Base-by-base conservation (phyloP, 2,329 filamentous ascomycete genomes). In the Colletotrichum chlorophyti region DNA sequence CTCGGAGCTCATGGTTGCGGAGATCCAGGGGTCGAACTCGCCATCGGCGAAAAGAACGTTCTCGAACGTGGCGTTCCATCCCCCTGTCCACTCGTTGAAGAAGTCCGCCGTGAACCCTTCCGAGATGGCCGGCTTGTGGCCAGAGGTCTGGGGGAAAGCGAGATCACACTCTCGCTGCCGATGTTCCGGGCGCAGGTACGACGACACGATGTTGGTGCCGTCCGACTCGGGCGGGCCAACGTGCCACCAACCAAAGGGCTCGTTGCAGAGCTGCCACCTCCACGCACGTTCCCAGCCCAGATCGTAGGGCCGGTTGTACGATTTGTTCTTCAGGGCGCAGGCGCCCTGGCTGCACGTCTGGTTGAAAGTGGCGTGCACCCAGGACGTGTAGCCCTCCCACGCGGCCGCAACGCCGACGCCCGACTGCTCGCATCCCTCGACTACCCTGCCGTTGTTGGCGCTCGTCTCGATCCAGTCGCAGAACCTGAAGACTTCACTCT, bases 231-330 rank as follows among this genome's bases (percentile, higher is more conserved):
- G 40, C 24, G 58, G 58, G 1, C 51, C 57, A 2, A 54, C 31
- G 6, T 60, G 57, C 43, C 51, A 60, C 51, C 55, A 59, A 4
- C 53, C 54, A 12, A 59, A 38, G 26, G 57, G 50, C 32, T 60
- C 58, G 49, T 61, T 61, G 37, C 58, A 61, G 19, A 61, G 54
- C 19, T 59, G 48, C 48, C 54, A 61, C 2, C 26, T 14, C 54
- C 53, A 61, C 15, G 27, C 40, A 31, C 51, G 57, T 4, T 34
- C 14, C 24, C 23, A 21, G 4, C 24, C n/a, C 7, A 40, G 50
- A 12, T 45, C 26, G 3, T 45, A 8, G 31, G 51, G 43, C 17
- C 11, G 3, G 19, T 37, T 7, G 42, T 31, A 49, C 8, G 24
- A 34, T 0, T 60, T 31, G 38, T 24, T 19, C n/a, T 26, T 41